phyloP scores from a whole-genome alignment of 2,329 filamentous ascomycete genomes.

The Calonectria leucothoes region DNA sequence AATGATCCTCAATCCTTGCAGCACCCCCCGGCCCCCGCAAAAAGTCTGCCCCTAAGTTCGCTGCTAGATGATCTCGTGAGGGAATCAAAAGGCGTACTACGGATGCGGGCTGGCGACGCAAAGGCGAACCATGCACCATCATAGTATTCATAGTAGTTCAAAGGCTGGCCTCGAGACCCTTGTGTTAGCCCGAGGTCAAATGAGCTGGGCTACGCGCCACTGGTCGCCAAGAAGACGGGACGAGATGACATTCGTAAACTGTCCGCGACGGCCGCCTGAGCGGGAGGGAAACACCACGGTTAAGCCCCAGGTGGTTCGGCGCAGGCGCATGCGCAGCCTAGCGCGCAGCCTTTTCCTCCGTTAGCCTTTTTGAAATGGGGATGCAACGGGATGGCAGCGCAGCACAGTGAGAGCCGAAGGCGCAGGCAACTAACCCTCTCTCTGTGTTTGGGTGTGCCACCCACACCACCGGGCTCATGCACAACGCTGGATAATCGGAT shows the following conservation, averaged over 20 bases:
- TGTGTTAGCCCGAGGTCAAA: constrained; percentile 3
- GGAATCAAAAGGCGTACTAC: neutral
- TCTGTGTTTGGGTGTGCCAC: neutral
- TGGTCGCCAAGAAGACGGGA: constrained; percentile 14
- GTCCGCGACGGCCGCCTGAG: neutral
- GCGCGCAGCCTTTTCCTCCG: neutral
- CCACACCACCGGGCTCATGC: neutral
- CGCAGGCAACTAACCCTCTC: neutral
- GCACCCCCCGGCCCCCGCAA: neutral
- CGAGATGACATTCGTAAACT: constrained; percentile 3
- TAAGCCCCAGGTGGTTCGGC: neutral
- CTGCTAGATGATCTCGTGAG: neutral
- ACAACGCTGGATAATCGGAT: neutral
- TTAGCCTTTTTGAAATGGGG: neutral
- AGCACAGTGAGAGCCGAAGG: neutral
- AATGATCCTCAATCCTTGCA: neutral
- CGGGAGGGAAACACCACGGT: neutral
- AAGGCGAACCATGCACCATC: neutral
- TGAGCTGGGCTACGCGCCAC: neutral
- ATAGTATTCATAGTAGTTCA: neutral
- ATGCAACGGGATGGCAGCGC: neutral
- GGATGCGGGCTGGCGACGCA: neutral
- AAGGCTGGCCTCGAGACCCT: constrained; percentile 6
- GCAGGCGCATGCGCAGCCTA: neutral
- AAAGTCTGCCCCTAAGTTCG: neutral